Evolutionary conservation across 2,329 filamentous ascomycete species (phyloP).

Genomic region (Teratosphaeria gauchensis): DNA sequence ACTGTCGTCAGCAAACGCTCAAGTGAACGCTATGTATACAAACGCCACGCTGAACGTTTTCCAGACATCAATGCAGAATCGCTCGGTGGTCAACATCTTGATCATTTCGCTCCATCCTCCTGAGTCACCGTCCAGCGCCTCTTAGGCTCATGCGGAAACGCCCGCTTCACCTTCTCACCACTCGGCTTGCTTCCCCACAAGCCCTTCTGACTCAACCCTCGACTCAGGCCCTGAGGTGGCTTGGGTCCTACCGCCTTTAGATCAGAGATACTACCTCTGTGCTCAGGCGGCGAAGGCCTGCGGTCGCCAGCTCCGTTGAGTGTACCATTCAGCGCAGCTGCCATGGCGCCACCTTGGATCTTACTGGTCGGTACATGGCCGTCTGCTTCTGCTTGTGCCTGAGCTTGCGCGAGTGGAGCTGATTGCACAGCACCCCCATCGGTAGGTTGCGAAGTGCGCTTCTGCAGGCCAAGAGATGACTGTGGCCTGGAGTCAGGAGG

Average conservation of each 20-base stretch:
- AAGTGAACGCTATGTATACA: neutral
- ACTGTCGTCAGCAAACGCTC: neutral
- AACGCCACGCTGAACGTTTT: neutral
- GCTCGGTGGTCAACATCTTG: neutral
- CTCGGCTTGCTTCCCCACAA: constrained; percentile 32
- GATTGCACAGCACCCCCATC: neutral
- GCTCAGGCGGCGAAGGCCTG: neutral
- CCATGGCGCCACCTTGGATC: neutral
- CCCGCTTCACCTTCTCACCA: constrained; percentile 25
- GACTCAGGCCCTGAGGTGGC: constrained; percentile 2
- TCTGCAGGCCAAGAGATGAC: neutral
- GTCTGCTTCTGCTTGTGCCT: neutral
- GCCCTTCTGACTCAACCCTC: constrained; percentile 22
- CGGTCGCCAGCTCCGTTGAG: neutral
- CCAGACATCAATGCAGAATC: neutral
- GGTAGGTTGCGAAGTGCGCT: neutral
- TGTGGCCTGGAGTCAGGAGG: constrained; percentile 15
- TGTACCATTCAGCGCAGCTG: neutral
- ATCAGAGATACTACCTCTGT: constrained; percentile 1
- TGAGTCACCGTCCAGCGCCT: constrained; percentile 35
- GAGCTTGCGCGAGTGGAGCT: neutral
- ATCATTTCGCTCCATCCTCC: constrained; percentile 8
- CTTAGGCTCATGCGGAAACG: constrained; percentile 25
- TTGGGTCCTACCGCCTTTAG: neutral
- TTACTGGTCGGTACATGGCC: neutral